Conservation (phyloP, 805 yeast species). For the Hanseniaspora hatyaiensis region DNA sequence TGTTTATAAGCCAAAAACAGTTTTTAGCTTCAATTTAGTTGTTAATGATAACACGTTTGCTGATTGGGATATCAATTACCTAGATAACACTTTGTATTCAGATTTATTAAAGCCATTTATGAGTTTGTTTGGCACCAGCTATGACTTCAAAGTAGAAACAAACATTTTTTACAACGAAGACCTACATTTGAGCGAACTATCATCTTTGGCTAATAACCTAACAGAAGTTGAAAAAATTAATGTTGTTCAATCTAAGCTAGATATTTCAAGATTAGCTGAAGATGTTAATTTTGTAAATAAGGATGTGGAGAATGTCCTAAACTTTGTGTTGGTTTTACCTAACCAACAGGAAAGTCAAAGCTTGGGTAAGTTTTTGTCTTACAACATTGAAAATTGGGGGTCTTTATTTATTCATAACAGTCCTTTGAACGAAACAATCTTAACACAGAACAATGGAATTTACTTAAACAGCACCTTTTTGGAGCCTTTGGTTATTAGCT, state of each 20-base stretch:
- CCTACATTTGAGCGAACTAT: constrained; percentile 25
- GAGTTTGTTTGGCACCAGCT: constrained; percentile 39
- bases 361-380: constrained; percentile 27
- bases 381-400: constrained; percentile 82
- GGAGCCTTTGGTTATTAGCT: constrained; percentile 49
- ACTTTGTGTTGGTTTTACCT: constrained; percentile 45
- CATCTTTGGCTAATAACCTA: no score
- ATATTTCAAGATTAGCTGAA: constrained; percentile 60
- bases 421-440: constrained; percentile 22
- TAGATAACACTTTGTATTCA: constrained; percentile 32
- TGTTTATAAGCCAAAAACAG: constrained; percentile 47
- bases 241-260: constrained; percentile 60
- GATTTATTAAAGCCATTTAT: constrained; percentile 46
- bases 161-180: constrained; percentile 56
- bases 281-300: constrained; percentile 33
- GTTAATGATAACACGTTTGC: constrained; percentile 57
- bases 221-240: constrained; percentile 3
- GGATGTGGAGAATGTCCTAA: constrained; percentile 54
- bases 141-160: constrained; percentile 66
- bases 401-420: constrained; percentile 37
- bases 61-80: constrained; percentile 57
- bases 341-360: not conserved
- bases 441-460: not conserved
- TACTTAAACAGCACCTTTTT: constrained; percentile 37
- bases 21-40: constrained; percentile 63